Evolutionary conservation across 257 asterid species (phyloP), one percentile per base, ranked within the genome.

Genomic region (Penstemon eatonii): DNA sequence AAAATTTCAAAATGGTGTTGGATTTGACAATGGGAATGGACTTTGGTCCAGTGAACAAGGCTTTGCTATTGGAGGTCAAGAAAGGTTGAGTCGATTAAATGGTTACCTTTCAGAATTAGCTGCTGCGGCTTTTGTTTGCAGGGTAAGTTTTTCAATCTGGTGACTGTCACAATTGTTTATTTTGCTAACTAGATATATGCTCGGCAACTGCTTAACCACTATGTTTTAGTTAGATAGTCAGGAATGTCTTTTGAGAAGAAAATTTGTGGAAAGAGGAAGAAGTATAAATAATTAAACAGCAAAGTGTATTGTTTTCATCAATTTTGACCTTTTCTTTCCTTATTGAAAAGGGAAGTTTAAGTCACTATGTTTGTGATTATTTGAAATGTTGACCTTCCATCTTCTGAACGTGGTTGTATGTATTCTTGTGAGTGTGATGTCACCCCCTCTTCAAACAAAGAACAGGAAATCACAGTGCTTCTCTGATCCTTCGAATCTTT

Each of bases 61-160:
- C 70, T 91, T 91, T 57, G 97, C 97, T 33, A 82, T 94, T 70
- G 99, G 99, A 57, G 99, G 96, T 72, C 96, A 87, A 79, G 99
- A 94, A 82, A 84, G 93, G 78, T 78, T 84, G 76, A 86, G 97
- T 60, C 83, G 93, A 36, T 80, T 78, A 75, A 80, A 87, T 75
- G 99, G 99, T 65, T 89, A 89, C 77, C 88, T 87, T 58, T 89
- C 96, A n/a, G 99, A 94, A 75, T 74, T 94, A 77, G 97, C 96
- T 45, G 99, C 99, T 33, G 99, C 99, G 55, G 94, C 99, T 66
- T 94, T 89, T 84, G 99, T 91, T 74, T 94, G 99, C 84, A 87
- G 90, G 79, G 99, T 94, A 70, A 70, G 89, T 73, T 13, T 60
- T 70, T 37, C 25, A 19, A 42, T 63, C 66, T 39, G 41, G 44